Base-by-base conservation (phyloP, 2,329 filamentous ascomycete species). In the Pseudocercospora crystallina region DNA sequence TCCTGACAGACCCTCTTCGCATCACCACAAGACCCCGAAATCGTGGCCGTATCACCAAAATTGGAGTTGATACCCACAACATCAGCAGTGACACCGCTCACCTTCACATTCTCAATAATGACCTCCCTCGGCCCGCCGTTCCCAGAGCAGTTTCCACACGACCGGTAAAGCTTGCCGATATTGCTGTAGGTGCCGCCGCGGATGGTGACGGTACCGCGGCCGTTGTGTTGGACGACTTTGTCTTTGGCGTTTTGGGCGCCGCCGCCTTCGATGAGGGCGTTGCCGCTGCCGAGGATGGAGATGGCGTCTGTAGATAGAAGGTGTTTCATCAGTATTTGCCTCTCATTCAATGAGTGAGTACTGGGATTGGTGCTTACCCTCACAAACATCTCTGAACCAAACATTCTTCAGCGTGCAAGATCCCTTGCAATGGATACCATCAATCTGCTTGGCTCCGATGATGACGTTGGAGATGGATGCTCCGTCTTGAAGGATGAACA, bases 391-490 rank as follows among this genome's bases (percentile, higher is more conserved):
- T 30, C 66, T 62, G 67, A 69, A 76, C 71, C 72, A 75, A 47
- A 75, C 72, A 57, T 73, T 74, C 45, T 71, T 71, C 31, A 77
- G 62, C 7, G 71, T 76, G 63, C 76, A 79, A 11, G 71, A 65
- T 31, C 75, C 76, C 45, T 72, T 63, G 65, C 77, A 80, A 67
- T 80, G 76, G 30, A 80, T 72, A 46, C 73, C 77, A 64, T 78
- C 78, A 32, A 73, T 70, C 54, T 79, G 70, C 51, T 75, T 72
- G n/a, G 69, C 69, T 15, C 79, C 77, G 45, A 80, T 80, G 61
- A 80, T 79, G 62, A 76, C 77, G 59, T 80, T 80, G 56, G 71
- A 74, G 26, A 80, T 66, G 20, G 71, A 77, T 29, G 73, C 79
- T 29, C 78, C 78, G 43, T 73, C 68, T 62, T 75, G 69, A 45